Evolutionary conservation across 1,284 basidiomycete genomes (phyloP).

Genomic region (Coniferiporia sulphurascens): DNA sequence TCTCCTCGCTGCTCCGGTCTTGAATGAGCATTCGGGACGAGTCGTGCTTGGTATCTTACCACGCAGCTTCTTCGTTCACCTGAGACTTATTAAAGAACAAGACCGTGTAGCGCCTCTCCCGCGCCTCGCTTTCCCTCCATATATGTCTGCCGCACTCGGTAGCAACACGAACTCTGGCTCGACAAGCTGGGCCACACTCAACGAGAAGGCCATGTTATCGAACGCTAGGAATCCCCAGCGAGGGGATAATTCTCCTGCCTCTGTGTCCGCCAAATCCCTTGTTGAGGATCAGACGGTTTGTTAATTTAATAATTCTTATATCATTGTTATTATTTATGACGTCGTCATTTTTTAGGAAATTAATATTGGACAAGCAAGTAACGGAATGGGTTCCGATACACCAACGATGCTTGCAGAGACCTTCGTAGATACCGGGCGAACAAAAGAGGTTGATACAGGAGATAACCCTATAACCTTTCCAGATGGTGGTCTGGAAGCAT

Average conservation of each 20-base stretch:
- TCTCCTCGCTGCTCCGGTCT: too few species aligned
- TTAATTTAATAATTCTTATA: not conserved
- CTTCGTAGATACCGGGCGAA: not conserved
- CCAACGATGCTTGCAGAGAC: not conserved
- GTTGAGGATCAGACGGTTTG: not conserved
- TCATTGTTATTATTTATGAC: not conserved
- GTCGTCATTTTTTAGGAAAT: not conserved
- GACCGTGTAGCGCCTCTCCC: not conserved
- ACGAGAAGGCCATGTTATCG: not conserved
- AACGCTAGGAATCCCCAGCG: not conserved
- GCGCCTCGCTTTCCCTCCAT: not conserved
- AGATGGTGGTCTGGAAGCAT: conserved; percentile 19
- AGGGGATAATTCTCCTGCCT: not conserved
- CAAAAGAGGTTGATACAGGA: not conserved
- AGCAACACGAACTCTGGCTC: not conserved
- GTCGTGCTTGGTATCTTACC: too few species aligned
- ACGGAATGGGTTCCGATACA: not conserved
- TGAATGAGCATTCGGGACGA: too few species aligned
- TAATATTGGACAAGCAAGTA: not conserved
- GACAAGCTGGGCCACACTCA: conserved; percentile 6
- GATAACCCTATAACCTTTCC: conserved; percentile 16
- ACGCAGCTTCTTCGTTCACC: too few species aligned
- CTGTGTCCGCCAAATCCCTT: not conserved
- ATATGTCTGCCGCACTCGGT: not conserved
- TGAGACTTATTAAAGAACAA: not conserved